Percentiles rank a stretch among this genome's conserved stretches.
phyloP scores from a whole-genome alignment of 2,329 filamentous ascomycete species.

The Diaporthe citri region DNA sequence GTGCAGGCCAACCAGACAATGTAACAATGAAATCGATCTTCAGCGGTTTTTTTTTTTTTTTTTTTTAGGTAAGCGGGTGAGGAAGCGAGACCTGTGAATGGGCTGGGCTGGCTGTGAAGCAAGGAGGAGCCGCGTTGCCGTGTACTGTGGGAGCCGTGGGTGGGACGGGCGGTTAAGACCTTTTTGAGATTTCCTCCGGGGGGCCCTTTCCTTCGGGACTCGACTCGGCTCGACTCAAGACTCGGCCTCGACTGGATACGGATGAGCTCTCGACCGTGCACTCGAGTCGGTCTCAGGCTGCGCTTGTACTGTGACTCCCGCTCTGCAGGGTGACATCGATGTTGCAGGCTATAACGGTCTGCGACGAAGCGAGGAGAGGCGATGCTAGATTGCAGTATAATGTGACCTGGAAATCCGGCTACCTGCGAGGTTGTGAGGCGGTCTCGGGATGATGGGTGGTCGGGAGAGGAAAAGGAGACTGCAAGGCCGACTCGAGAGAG shows the following conservation, averaged over 20 bases:
- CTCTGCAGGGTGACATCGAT: slow-evolving; percentile 12
- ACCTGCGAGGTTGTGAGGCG: slow-evolving; percentile 14
- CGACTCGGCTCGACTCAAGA: slow-evolving; percentile 20
- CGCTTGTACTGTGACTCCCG: slow-evolving; percentile 17
- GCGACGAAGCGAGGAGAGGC: background rate
- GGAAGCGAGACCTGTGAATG: background rate
- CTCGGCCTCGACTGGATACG: slow-evolving; percentile 8
- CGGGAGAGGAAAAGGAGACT: background rate
- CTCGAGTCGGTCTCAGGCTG: slow-evolving; percentile 22
- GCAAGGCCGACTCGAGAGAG: background rate
- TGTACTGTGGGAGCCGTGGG: slow-evolving; percentile 6
- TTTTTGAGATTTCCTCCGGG: slow-evolving; percentile 20
- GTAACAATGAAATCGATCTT: background rate
- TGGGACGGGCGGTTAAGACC: slow-evolving; percentile 25
- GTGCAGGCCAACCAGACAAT: background rate
- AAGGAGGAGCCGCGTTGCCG: slow-evolving; percentile 4
- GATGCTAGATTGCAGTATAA: background rate
- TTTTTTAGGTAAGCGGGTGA: background rate
- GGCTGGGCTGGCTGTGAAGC: slow-evolving; percentile 11
- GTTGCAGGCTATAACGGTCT: slow-evolving; percentile 9
- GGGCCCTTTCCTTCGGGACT: background rate
- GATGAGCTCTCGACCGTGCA: slow-evolving; percentile 1
- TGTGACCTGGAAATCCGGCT: background rate
- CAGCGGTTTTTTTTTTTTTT: background rate
- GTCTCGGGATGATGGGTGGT: background rate